Evolutionary conservation across 306 rosid species (phyloP), one percentile per base, ranked within the genome.

Genomic region (Betula pendula): DNA sequence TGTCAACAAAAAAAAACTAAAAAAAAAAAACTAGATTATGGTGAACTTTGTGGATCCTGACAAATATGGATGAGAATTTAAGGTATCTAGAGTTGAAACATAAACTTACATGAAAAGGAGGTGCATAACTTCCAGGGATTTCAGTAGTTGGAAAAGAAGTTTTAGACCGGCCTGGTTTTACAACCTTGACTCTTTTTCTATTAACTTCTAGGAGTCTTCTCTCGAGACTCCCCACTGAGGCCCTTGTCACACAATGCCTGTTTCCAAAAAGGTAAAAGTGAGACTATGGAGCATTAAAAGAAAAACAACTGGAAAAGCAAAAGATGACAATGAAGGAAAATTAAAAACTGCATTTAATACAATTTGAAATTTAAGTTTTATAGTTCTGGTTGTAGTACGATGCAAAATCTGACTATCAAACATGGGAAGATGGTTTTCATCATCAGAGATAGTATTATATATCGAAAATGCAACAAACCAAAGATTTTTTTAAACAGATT

Each of bases 151-250:
- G 97, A 83, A 95, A 95, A 77, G 95, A 92, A 76, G 96, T 90
- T 83, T 92, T 95, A 5, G 97, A 90, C 75, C n/a, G n/a, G n/a
- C 97, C 98, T 38, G 98, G 97, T 81, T 95, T 95, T 71, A 95
- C 88, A 73, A 94, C 98, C 90, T 92, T 95, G 20, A 90, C 77
- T 81, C 97, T 89, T 83, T 95, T 95, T 81, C 83, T 90, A 75
- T 95, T 92, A 60, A 90, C 86, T 87, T 95, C 97, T 59, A 95
- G 93, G 75, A 87, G 55, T 77, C 98, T 87, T 74, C 93, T 89
- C 85, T 92, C 97, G 5, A 92, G 88, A 70, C 84, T 90, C 78
- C 90, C 96, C 77, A 83, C 84, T 11, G 90, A 80, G 96, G 53
- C 89, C 96, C 87, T 92, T 95, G 87, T 95, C 96, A 84, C 89